A percentile compares a stretch with the other conserved stretches of the same genome.
These are phyloP conservation scores for Kodamaea lidongshanica DNA, from an alignment of 805 yeast species.

Conservation along the genomic window DNA sequence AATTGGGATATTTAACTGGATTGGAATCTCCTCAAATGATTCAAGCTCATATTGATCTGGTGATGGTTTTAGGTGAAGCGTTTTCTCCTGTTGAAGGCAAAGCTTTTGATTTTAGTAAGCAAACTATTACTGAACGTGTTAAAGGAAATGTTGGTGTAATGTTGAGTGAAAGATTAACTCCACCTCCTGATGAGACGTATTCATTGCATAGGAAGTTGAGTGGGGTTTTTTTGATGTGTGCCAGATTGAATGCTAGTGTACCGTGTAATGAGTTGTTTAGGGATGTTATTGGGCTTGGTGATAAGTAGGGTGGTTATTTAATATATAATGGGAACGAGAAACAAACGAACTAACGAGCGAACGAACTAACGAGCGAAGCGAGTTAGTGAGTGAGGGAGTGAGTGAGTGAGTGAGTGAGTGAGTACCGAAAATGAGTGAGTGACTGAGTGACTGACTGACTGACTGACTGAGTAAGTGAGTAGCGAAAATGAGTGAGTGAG, in stretches of 20 bases:
- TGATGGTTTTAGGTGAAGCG: slow-evolving; percentile 88
- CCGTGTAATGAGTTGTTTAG: slow-evolving; percentile 73
- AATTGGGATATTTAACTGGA: slow-evolving; percentile 87
- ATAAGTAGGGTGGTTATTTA: slow-evolving; percentile 3
- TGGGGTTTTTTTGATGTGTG: slow-evolving; percentile 88
- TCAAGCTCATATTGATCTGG: slow-evolving; percentile 89
- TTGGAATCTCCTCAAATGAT: slow-evolving; percentile 81
- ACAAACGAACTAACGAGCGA: no score
- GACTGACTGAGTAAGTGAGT: no score
- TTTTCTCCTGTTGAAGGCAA: slow-evolving; percentile 54
- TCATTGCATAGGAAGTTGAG: slow-evolving; percentile 92
- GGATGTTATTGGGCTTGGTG: slow-evolving; percentile 59
- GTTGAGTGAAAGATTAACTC: slow-evolving; percentile 86
- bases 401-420: no score
- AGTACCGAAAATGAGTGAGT: no score
- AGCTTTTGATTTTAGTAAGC: slow-evolving; percentile 67
- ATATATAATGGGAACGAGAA: background rate
- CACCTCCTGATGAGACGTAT: slow-evolving; percentile 98
- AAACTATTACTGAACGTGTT: slow-evolving; percentile 91
- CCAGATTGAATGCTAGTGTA: slow-evolving; percentile 74
- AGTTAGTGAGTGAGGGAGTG: no score
- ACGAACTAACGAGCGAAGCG: no score
- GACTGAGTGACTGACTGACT: no score
- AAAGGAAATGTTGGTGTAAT: slow-evolving; percentile 80
- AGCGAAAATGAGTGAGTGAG: no score